Conservation (phyloP, 352 stramenopile species). For the Phytophthora hybrid region DNA sequence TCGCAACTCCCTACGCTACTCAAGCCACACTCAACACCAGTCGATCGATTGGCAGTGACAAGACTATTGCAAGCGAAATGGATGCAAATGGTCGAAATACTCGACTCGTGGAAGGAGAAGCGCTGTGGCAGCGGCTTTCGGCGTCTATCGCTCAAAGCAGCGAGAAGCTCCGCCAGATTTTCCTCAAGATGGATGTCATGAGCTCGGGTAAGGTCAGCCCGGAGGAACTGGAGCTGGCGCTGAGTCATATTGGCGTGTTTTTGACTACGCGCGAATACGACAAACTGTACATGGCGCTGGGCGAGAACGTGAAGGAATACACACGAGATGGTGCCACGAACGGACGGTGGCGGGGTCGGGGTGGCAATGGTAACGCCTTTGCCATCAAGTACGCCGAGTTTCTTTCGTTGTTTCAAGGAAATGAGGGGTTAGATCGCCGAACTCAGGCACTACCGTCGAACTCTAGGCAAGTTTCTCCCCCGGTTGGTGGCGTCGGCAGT, state of each 20-base stretch:
- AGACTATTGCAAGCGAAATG: background rate
- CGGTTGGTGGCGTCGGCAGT: slow-evolving; percentile 53
- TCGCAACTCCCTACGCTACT: slow-evolving; percentile 68
- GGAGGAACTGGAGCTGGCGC: slow-evolving; percentile 74
- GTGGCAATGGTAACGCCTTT: slow-evolving; percentile 39
- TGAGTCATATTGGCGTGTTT: slow-evolving; percentile 81
- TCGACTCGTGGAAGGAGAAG: slow-evolving; percentile 51
- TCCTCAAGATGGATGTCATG: slow-evolving; percentile 83
- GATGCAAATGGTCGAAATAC: slow-evolving; percentile 16
- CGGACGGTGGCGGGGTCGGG: slow-evolving; percentile 30
- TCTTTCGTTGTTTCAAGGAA: slow-evolving; percentile 53
- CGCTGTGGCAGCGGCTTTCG: slow-evolving; percentile 67
- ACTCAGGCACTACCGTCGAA: slow-evolving; percentile 46
- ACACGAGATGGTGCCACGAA: slow-evolving; percentile 32
- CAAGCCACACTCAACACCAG: slow-evolving; percentile 32
- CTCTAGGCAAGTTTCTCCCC: slow-evolving; percentile 54
- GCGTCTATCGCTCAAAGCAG: slow-evolving; percentile 55
- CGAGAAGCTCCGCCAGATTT: slow-evolving; percentile 81
- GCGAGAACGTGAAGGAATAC: slow-evolving; percentile 37
- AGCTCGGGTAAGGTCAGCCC: slow-evolving; percentile 66
- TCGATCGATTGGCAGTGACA: slow-evolving; percentile 1
- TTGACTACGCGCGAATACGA: slow-evolving; percentile 74
- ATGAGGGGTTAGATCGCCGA: slow-evolving; percentile 22
- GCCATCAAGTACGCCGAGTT: slow-evolving; percentile 74
- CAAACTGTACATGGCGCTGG: slow-evolving; percentile 65